Evolutionary conservation across 2,329 filamentous ascomycete genomes (phyloP).

Genomic region (Fusarium caatingaense): DNA sequence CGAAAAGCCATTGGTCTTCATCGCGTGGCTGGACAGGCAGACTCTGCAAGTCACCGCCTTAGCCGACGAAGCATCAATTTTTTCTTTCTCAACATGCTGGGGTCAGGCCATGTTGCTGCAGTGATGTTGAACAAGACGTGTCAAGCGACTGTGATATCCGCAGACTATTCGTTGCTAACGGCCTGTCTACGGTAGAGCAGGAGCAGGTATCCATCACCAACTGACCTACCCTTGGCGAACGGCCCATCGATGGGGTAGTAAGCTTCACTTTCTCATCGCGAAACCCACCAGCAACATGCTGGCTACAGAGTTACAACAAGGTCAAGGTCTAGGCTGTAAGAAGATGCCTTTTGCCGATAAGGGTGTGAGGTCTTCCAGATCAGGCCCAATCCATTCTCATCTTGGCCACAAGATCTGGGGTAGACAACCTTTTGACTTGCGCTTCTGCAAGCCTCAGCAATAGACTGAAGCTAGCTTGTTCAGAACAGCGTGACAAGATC

Average conservation of each 20-base stretch:
- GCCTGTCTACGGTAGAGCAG: slow-evolving; percentile 23
- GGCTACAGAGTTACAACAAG: slow-evolving; percentile 7
- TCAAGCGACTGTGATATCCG: slow-evolving; percentile 22
- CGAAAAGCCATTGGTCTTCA: slow-evolving; percentile 30
- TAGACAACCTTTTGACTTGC: slow-evolving; percentile 23
- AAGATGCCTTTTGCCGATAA: slow-evolving; percentile 17
- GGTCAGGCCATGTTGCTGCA: slow-evolving; percentile 43
- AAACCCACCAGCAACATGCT: slow-evolving; percentile 27
- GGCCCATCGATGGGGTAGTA: slow-evolving; percentile 15
- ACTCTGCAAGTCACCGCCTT: slow-evolving; percentile 32
- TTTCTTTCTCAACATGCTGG: slow-evolving; percentile 9
- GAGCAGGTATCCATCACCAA: slow-evolving; percentile 26
- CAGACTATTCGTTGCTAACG: slow-evolving; percentile 31
- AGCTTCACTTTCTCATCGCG: slow-evolving; percentile 17
- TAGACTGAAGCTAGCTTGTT: slow-evolving; percentile 18
- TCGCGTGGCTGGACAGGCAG: slow-evolving; percentile 19
- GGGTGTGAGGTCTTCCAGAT: slow-evolving; percentile 29
- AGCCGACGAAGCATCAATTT: slow-evolving; percentile 24
- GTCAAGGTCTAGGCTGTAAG: slow-evolving; percentile 26
- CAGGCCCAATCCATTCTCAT: slow-evolving; percentile 20
- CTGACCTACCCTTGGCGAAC: slow-evolving; percentile 30
- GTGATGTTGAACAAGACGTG: slow-evolving; percentile 25
- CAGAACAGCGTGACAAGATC: slow-evolving; percentile 24
- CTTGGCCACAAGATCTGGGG: slow-evolving; percentile 32
- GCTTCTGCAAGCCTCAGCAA: slow-evolving; percentile 26